Percentiles rank a stretch among this genome's conserved stretches.
phyloP scores from a whole-genome alignment of 129 eudicot genomes.

The Lactuca sativa region DNA sequence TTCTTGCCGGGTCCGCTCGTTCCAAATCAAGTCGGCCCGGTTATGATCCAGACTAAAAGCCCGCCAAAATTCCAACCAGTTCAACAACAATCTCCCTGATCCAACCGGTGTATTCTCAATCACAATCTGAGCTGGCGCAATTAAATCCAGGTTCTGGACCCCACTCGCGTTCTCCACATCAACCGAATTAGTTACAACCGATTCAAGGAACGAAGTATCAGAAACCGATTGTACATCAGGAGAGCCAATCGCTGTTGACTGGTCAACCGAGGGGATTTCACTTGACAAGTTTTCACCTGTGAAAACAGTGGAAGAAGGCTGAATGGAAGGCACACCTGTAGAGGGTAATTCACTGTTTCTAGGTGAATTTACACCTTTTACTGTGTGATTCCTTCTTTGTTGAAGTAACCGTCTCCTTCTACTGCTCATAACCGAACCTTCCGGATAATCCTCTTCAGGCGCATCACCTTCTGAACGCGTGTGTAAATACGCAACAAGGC shows the following conservation, averaged over 20 bases:
- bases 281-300: slow-evolving; percentile 47
- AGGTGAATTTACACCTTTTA: slow-evolving; percentile 48
- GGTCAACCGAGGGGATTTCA: slow-evolving; percentile 42
- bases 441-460: slow-evolving; percentile 69
- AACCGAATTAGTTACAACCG: slow-evolving; percentile 40
- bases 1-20: slow-evolving; percentile 96
- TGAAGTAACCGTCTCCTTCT: slow-evolving; percentile 87
- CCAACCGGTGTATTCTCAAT: slow-evolving; percentile 85
- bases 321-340: slow-evolving; percentile 29
- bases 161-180: slow-evolving; percentile 49
- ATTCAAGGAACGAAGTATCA: slow-evolving; percentile 39
- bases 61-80: slow-evolving; percentile 97
- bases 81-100: slow-evolving; percentile 84
- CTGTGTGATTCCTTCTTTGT: slow-evolving; percentile 62
- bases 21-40: slow-evolving; percentile 98
- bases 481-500: slow-evolving; percentile 94
- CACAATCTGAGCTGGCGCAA: slow-evolving; percentile 98
- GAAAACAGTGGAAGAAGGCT: slow-evolving; percentile 45
- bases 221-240: slow-evolving; percentile 36
- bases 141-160: slow-evolving; percentile 42
- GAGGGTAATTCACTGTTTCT: slow-evolving; percentile 37
- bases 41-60: slow-evolving; percentile 97
- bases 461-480: slow-evolving; percentile 61
- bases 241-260: slow-evolving; percentile 38
- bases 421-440: slow-evolving; percentile 59